phyloP scores from a whole-genome alignment of 106 monocot species.

The Posidonia australis region DNA sequence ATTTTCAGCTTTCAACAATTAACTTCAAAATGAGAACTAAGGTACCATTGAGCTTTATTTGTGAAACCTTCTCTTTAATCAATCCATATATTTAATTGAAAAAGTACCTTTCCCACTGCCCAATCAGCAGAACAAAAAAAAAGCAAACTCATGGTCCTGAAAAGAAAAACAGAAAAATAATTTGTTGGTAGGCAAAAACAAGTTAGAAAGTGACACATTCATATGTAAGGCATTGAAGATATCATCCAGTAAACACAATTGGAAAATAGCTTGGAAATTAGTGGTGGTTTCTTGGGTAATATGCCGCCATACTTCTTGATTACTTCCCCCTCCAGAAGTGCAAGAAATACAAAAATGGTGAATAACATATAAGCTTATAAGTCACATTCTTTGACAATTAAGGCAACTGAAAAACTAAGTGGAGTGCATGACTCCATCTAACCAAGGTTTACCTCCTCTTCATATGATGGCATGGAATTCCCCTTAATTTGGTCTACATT shows the following conservation, averaged over 20 bases:
- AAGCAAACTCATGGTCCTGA: conserved; percentile 94
- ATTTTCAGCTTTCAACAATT: no score
- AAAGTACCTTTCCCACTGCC: conserved; percentile 89
- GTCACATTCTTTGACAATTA: neutral
- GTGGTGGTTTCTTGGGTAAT: no score
- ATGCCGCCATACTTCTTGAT: conserved; percentile 79
- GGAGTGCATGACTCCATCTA: neutral
- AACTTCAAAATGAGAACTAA: no score
- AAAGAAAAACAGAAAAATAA: neutral
- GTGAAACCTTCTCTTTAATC: no score
- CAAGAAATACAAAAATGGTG: neutral
- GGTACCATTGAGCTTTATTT: no score
- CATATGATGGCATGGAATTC: conserved; percentile 1
- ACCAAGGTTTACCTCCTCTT: conserved; percentile 2
- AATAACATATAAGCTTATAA: no score
- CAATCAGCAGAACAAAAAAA: conserved; percentile 99
- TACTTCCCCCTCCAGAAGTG: conserved; percentile 37
- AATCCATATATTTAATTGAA: neutral
- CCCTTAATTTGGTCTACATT: neutral
- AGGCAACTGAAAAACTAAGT: neutral
- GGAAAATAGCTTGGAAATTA: no score
- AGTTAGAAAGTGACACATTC: no score
- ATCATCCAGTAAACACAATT: neutral
- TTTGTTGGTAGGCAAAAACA: no score
- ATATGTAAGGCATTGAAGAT: neutral